Percentiles rank a stretch among this genome's conserved stretches.
These are phyloP conservation scores for Diplosphaera chodatii DNA, from an alignment of 139 green algal genomes.

Conservation along the genomic window DNA sequence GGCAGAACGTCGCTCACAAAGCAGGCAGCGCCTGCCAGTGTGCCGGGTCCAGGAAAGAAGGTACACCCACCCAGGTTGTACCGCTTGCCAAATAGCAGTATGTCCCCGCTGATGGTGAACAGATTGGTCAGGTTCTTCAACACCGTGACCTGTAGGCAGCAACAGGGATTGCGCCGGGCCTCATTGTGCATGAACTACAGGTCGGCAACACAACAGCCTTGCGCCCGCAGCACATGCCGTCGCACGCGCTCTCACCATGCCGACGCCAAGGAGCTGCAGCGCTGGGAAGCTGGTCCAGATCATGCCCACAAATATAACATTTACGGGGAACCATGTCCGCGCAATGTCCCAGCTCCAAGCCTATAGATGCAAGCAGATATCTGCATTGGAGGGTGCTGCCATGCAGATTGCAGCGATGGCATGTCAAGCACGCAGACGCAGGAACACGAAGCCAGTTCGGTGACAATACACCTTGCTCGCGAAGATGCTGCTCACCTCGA, in stretches of 20 bases:
- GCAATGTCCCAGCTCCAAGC: constrained; percentile 20
- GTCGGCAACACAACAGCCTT: no score
- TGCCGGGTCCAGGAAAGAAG: no score
- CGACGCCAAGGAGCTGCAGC: constrained; percentile 63
- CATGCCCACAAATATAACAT: constrained; percentile 92
- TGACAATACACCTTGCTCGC: no score
- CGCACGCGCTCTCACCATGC: constrained; percentile 39
- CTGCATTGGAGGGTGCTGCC: not conserved
- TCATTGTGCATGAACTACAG: no score
- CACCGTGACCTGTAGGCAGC: constrained; percentile 53
- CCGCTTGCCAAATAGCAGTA: constrained; percentile 60
- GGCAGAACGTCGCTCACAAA: no score
- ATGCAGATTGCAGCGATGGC: no score
- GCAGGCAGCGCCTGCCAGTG: no score
- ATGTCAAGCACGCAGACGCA: no score
- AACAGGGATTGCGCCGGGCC: no score
- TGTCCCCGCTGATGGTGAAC: constrained; percentile 77
- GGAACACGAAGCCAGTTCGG: no score
- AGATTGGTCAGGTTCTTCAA: constrained; percentile 94
- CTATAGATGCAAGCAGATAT: not conserved
- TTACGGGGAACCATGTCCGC: constrained; percentile 83
- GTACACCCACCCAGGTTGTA: not conserved
- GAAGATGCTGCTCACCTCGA: constrained; percentile 51
- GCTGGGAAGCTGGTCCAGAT: constrained; percentile 77
- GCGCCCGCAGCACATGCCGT: no score